Conservation (phyloP, 192 early-diverging fungal species). For the Gonapodya prolifera region DNA sequence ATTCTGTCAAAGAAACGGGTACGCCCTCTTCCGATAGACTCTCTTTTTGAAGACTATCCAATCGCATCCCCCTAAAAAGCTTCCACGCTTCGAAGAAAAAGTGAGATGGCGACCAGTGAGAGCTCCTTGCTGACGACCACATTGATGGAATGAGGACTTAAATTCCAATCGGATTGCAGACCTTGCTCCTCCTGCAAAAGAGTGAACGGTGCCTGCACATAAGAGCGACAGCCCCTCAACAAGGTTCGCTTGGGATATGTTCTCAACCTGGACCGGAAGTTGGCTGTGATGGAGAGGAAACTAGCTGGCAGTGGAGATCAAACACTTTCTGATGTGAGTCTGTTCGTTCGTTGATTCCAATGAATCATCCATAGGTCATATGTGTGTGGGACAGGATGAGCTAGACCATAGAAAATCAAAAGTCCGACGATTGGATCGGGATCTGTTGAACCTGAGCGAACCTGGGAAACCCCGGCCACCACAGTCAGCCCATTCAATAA, state of each 20-base stretch:
- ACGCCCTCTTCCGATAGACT: too few species aligned
- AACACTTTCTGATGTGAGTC: background rate
- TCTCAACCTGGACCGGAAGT: background rate
- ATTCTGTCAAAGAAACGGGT: too few species aligned
- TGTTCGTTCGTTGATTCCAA: background rate
- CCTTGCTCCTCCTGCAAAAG: background rate
- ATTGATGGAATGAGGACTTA: background rate
- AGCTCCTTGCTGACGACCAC: background rate
- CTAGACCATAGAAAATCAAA: background rate
- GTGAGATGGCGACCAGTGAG: background rate
- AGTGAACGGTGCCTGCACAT: background rate
- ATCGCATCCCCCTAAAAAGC: background rate
- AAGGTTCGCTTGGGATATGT: background rate
- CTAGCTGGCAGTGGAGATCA: background rate
- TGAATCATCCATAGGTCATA: background rate
- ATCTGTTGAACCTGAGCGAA: too few species aligned
- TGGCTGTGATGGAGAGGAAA: background rate
- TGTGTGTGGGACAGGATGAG: background rate
- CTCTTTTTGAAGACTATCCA: too few species aligned
- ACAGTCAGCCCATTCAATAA: too few species aligned
- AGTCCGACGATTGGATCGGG: too few species aligned
- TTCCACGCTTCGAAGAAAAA: background rate
- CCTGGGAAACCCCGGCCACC: too few species aligned
- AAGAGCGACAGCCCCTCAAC: background rate
- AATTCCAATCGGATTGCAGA: background rate